These are phyloP conservation scores for Salvia miltiorrhiza DNA, from an alignment of 257 asterid species.

Conservation along the genomic window DNA sequence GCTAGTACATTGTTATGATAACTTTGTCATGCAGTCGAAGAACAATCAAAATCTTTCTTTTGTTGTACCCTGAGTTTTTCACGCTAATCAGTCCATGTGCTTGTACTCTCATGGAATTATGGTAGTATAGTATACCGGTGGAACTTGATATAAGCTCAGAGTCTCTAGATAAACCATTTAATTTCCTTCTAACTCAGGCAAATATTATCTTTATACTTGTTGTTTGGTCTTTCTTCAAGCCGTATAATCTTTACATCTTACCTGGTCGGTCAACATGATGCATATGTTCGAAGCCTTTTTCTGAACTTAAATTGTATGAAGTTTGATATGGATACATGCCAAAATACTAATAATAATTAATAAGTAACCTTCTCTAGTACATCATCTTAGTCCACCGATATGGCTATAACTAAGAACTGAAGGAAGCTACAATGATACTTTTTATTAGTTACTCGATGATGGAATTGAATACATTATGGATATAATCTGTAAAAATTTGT, in stretches of 20 bases:
- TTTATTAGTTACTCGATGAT: too few relatives aligned
- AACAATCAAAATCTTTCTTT: background rate
- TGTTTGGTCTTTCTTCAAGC: slow-evolving; percentile 3
- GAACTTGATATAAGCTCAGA: background rate
- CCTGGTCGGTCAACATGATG: background rate
- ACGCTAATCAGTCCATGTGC: background rate
- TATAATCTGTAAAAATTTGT: background rate
- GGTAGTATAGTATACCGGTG: background rate
- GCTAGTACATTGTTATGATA: background rate
- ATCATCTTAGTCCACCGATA: too few relatives aligned
- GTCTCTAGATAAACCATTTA: background rate
- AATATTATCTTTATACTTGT: background rate
- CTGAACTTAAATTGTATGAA: background rate
- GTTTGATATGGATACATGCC: background rate
- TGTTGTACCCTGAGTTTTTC: background rate
- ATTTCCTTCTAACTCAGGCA: background rate
- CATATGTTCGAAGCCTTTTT: background rate
- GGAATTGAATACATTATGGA: background rate
- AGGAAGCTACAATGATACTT: too few relatives aligned
- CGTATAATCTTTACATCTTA: background rate
- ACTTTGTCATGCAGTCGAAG: background rate
- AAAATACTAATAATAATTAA: background rate
- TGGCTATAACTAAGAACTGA: too few relatives aligned
- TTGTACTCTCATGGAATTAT: slow-evolving; percentile 3
- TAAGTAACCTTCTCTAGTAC: background rate